A percentile compares a stretch with the other conserved stretches of the same genome.
Conservation (phyloP, 371 early-diverging fungal species). For the Syncephalastrum racemosum region DNA sequence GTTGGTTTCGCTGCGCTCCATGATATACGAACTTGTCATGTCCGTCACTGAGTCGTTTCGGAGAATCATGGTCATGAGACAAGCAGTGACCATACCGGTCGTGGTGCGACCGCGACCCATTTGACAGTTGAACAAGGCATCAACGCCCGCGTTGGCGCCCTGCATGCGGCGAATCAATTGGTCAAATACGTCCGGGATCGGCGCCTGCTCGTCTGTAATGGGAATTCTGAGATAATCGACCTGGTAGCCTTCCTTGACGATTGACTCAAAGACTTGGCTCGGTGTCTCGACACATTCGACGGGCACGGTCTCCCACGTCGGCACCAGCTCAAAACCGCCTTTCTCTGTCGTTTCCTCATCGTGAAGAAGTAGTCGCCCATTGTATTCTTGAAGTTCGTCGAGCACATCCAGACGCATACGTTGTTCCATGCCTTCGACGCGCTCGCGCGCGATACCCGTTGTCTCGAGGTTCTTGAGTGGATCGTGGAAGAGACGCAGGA, state of each 20-base stretch:
- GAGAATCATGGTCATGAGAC: slow-evolving; percentile 50
- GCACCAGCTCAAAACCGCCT: slow-evolving; percentile 49
- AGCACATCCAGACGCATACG: slow-evolving; percentile 65
- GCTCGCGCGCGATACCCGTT: slow-evolving; percentile 68
- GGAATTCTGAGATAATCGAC: slow-evolving; percentile 72
- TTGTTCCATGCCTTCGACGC: slow-evolving; percentile 70
- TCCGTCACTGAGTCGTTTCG: slow-evolving; percentile 35
- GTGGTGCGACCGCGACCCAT: slow-evolving; percentile 87
- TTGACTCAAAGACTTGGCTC: slow-evolving; percentile 53
- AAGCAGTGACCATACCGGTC: slow-evolving; percentile 72
- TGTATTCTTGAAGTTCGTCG: slow-evolving; percentile 54
- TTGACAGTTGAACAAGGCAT: slow-evolving; percentile 77
- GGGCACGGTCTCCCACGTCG: slow-evolving; percentile 63
- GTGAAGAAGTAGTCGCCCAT: slow-evolving; percentile 60
- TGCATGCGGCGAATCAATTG: slow-evolving; percentile 55
- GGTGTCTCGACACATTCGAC: slow-evolving; percentile 60
- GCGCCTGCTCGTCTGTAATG: slow-evolving; percentile 81
- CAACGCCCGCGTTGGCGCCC: slow-evolving; percentile 38
- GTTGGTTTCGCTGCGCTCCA: slow-evolving; percentile 13
- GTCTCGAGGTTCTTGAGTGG: slow-evolving; percentile 66
- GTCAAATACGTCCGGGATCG: slow-evolving; percentile 78
- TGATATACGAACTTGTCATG: slow-evolving; percentile 30
- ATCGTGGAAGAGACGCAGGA: slow-evolving; percentile 61
- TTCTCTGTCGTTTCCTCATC: slow-evolving; percentile 55
- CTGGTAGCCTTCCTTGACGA: slow-evolving; percentile 55